Conservation (phyloP, 2,329 filamentous ascomycete species). For the Alternaria arbusti region DNA sequence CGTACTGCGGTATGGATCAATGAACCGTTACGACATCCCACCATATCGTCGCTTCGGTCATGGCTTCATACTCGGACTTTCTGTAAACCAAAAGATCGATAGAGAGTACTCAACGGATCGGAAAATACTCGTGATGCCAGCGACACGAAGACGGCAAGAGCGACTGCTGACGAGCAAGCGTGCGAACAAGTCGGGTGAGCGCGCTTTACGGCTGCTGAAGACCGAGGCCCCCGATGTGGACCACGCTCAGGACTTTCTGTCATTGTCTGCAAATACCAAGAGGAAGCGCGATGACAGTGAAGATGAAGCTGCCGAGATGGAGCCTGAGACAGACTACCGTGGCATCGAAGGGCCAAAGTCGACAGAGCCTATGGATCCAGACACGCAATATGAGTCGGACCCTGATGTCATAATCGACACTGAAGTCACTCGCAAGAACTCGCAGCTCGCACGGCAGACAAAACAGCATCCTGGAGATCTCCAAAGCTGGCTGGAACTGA, state of each 20-base stretch:
- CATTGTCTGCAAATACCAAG: slow-evolving; percentile 27
- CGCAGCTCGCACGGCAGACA: slow-evolving; percentile 68
- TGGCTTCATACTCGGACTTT: slow-evolving; percentile 73
- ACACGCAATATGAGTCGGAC: slow-evolving; percentile 44
- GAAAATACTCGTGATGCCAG: slow-evolving; percentile 44
- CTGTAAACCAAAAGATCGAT: slow-evolving; percentile 68
- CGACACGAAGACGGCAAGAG: slow-evolving; percentile 52
- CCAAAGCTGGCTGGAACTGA: slow-evolving; percentile 77
- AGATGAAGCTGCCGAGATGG: slow-evolving; percentile 14
- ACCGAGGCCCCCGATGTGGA: not conserved
- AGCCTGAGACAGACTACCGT: slow-evolving; percentile 43
- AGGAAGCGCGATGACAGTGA: slow-evolving; percentile 27
- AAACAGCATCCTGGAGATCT: slow-evolving; percentile 71
- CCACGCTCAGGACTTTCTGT: slow-evolving; percentile 38
- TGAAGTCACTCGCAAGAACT: slow-evolving; percentile 58
- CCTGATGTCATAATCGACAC: slow-evolving; percentile 25
- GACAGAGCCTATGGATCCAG: slow-evolving; percentile 40
- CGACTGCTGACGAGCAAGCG: slow-evolving; percentile 52
- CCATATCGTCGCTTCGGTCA: slow-evolving; percentile 71
- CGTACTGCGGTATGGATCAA: slow-evolving; percentile 75
- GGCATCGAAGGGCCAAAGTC: slow-evolving; percentile 39
- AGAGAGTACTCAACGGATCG: slow-evolving; percentile 64
- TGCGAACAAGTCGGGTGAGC: slow-evolving; percentile 25
- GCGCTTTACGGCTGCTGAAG: slow-evolving; percentile 38
- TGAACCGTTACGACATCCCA: slow-evolving; percentile 75